Conservation (phyloP, 1,284 basidiomycete genomes). For the Meira miltonrushii region DNA sequence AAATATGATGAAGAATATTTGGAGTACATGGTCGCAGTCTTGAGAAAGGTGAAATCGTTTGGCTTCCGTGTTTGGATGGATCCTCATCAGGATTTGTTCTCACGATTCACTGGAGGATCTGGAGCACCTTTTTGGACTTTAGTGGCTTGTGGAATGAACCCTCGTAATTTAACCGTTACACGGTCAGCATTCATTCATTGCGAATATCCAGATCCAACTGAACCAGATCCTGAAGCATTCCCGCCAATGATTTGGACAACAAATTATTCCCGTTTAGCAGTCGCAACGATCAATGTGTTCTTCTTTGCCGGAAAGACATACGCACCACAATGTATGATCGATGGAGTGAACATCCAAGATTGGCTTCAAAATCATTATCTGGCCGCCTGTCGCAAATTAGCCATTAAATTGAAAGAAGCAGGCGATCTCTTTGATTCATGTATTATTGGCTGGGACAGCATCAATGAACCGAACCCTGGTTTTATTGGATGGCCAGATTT, state of each 20-base stretch:
- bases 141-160: constrained; percentile 83
- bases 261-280: constrained; percentile 82
- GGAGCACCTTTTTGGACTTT: constrained; percentile 95
- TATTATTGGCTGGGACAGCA: constrained; percentile 90
- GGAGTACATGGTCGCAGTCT: constrained; percentile 79
- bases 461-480: constrained; percentile 92
- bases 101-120: constrained; percentile 89
- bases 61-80: constrained; percentile 94
- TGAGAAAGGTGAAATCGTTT: constrained; percentile 83
- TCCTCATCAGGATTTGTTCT: constrained; percentile 96
- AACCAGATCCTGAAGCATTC: constrained; percentile 66
- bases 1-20: constrained; percentile 87
- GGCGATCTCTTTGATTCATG: constrained; percentile 76
- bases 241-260: constrained; percentile 95
- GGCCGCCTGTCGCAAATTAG: constrained; percentile 69
- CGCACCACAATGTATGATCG: constrained; percentile 84
- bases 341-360: constrained; percentile 85
- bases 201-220: constrained; percentile 69
- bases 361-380: constrained; percentile 83
- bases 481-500: constrained; percentile 69
- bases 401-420: constrained; percentile 66
- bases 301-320: constrained; percentile 88
- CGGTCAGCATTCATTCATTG: constrained; percentile 79
- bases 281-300: constrained; percentile 84
- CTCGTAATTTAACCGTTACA: constrained; percentile 74